phyloP scores from a whole-genome alignment of 164 flowering plant species.

The Magnolia officinalis region DNA sequence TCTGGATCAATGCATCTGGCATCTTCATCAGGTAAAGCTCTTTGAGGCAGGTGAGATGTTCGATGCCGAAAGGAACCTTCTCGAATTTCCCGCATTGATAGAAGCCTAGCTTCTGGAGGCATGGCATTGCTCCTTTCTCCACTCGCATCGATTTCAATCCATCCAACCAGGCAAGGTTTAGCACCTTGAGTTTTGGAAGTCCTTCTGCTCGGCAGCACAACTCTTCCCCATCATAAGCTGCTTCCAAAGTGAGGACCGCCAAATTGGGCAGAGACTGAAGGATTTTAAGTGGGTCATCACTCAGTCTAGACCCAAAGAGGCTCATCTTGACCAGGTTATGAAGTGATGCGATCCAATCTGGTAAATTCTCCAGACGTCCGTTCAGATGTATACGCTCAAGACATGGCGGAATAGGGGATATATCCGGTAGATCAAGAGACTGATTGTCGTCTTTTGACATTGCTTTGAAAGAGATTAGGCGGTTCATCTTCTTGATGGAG shows the following conservation, averaged over 20 bases:
- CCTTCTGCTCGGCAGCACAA: slow-evolving; percentile 15
- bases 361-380: slow-evolving; percentile 22
- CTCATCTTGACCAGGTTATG: slow-evolving; percentile 9
- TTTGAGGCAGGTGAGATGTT: not conserved
- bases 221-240: slow-evolving; percentile 22
- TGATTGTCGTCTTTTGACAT: slow-evolving; percentile 9
- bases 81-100: not conserved
- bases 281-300: slow-evolving; percentile 20
- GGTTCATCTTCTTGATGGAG: slow-evolving; percentile 13
- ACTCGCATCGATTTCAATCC: slow-evolving; percentile 14
- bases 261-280: slow-evolving; percentile 32
- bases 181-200: slow-evolving; percentile 21
- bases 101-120: not conserved
- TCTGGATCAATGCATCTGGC: not conserved
- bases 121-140: not conserved
- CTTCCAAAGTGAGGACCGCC: slow-evolving; percentile 16
- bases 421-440: slow-evolving; percentile 18
- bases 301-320: slow-evolving; percentile 18
- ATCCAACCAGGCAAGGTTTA: slow-evolving; percentile 15
- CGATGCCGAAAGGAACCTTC: not conserved
- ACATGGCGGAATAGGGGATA: slow-evolving; percentile 19
- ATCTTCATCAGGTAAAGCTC: not conserved
- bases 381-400: slow-evolving; percentile 19
- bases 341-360: slow-evolving; percentile 18
- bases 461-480: slow-evolving; percentile 18